Evolutionary conservation across 495 filamentous ascomycete species (phyloP).

Genomic region (Penicillium atrosanguineum): DNA sequence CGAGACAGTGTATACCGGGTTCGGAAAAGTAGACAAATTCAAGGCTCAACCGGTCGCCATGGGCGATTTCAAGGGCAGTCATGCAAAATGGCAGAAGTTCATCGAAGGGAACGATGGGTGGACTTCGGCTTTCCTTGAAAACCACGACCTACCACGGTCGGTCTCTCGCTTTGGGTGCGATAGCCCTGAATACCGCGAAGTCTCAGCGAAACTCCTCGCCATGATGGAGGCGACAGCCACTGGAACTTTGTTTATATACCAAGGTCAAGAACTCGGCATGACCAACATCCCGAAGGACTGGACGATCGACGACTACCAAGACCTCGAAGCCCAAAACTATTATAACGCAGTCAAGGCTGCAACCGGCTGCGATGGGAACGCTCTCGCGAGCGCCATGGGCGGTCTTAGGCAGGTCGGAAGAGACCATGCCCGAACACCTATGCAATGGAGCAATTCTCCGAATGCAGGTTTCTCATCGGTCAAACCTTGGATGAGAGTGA

Average conservation of each 20-base stretch:
- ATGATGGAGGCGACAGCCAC: constrained; percentile 43
- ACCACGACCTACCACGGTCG: constrained; percentile 60
- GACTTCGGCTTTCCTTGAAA: constrained; percentile 54
- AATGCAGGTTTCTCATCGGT: constrained; percentile 41
- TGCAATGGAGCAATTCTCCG: constrained; percentile 57
- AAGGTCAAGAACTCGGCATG: constrained; percentile 72
- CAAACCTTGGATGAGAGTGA: constrained; percentile 53
- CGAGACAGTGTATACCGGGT: constrained; percentile 47
- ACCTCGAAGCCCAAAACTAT: constrained; percentile 59
- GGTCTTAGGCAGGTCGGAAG: constrained; percentile 31
- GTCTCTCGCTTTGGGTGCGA: constrained; percentile 53
- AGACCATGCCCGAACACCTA: constrained; percentile 48
- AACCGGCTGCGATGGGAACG: constrained; percentile 10
- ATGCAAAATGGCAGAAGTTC: constrained; percentile 38
- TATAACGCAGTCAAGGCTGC: constrained; percentile 26
- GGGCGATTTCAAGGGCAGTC: constrained; percentile 36
- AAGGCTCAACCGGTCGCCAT: constrained; percentile 35
- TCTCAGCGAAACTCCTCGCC: constrained; percentile 56
- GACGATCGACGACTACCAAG: constrained; percentile 59
- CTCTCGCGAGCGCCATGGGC: constrained; percentile 11
- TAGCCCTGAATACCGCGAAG: constrained; percentile 34
- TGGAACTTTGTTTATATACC: constrained; percentile 66
- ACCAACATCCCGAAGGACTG: constrained; percentile 59
- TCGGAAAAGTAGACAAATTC: constrained; percentile 36
- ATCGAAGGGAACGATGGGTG: constrained; percentile 49